Conservation (phyloP, 2,329 filamentous ascomycete genomes). For the Penicillium griseofulvum region DNA sequence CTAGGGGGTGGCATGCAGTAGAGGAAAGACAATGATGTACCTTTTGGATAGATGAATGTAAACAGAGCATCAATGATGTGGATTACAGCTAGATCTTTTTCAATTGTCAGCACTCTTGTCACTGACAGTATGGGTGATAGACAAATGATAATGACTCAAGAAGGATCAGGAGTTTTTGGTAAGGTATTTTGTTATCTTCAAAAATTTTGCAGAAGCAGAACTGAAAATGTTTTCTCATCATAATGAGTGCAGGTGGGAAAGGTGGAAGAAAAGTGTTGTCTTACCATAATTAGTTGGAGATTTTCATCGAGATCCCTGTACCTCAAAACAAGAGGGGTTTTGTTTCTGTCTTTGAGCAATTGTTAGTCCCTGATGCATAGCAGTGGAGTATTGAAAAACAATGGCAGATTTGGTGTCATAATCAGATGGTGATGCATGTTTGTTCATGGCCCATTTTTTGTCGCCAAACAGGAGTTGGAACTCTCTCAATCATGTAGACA, state of each 20-base stretch:
- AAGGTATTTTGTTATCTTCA: conserved; percentile 60
- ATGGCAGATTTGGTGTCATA: conserved; percentile 10
- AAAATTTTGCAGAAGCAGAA: conserved; percentile 62
- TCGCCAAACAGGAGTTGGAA: conserved; percentile 54
- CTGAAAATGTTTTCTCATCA: conserved; percentile 57
- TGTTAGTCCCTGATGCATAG: conserved; percentile 16
- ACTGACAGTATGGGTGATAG: conserved; percentile 9
- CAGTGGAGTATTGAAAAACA: conserved; percentile 5
- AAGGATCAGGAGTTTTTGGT: conserved; percentile 53
- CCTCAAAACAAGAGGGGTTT: neutral
- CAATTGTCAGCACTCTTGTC: conserved; percentile 19
- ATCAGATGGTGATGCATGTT: conserved; percentile 63
- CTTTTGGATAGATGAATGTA: conserved; percentile 12
- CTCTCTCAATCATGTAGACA: conserved; percentile 50
- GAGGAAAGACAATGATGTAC: conserved; percentile 21
- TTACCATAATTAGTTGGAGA: conserved; percentile 13
- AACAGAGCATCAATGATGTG: neutral
- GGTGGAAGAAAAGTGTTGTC: conserved; percentile 5
- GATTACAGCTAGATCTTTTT: conserved; percentile 14
- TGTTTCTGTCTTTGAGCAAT: conserved; percentile 13
- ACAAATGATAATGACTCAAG: conserved; percentile 12
- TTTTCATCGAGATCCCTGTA: neutral
- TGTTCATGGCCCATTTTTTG: conserved; percentile 56
- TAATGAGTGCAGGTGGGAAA: conserved; percentile 18
- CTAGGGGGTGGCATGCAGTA: conserved; percentile 10